Conservation (phyloP, 2,329 filamentous ascomycete species). For the Cercospora beticola region DNA sequence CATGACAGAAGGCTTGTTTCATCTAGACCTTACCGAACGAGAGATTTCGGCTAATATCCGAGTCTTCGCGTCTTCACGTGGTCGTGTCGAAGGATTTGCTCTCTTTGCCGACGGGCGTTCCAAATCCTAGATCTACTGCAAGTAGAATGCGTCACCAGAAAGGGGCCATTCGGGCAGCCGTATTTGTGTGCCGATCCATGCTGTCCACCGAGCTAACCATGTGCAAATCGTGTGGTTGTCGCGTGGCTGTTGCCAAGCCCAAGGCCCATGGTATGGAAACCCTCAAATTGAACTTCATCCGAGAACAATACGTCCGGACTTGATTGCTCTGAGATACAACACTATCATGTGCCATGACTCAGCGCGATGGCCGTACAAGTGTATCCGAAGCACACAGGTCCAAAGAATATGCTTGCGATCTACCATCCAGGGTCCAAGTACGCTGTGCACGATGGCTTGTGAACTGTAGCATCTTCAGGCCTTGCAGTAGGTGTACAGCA, state of each 20-base stretch:
- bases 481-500: not conserved
- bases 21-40: not conserved
- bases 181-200: not conserved
- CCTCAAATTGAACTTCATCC: not conserved
- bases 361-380: not conserved
- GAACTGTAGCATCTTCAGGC: not conserved
- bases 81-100: not conserved
- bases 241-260: not conserved
- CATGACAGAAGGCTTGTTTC: conserved; percentile 15
- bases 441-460: not conserved
- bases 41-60: not conserved
- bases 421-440: not conserved
- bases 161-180: not conserved
- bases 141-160: not conserved
- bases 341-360: not conserved
- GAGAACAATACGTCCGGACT: not conserved
- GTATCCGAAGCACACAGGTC: not conserved
- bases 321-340: not conserved
- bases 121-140: not conserved
- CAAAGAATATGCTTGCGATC: not conserved
- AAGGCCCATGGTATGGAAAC: not conserved
- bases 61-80: not conserved
- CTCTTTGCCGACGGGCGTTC: not conserved
- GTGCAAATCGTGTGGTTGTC: not conserved
- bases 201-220: not conserved